phyloP scores from a whole-genome alignment of 2,329 filamentous ascomycete genomes.

The Aspergillus quadricinctus region DNA sequence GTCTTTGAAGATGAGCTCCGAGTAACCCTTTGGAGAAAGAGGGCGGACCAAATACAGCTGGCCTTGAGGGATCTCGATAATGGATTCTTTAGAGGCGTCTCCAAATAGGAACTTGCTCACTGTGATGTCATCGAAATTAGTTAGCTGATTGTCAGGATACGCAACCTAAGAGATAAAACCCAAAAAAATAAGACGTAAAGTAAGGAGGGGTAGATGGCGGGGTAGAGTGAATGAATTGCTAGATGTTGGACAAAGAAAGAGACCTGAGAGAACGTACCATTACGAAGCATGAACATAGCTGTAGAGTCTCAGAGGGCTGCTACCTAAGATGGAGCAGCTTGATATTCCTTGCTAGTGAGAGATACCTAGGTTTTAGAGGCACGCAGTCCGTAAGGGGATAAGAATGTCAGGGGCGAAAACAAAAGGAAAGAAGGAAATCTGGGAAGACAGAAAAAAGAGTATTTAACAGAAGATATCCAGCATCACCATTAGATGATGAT shows the following conservation, averaged over 20 bases:
- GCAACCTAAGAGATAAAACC: slow-evolving; percentile 1
- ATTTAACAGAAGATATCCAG: slow-evolving; percentile 11
- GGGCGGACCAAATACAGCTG: slow-evolving; percentile 97
- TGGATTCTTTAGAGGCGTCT: slow-evolving; percentile 81
- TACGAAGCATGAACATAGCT: slow-evolving; percentile 55
- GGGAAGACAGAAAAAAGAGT: not conserved
- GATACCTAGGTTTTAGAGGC: not conserved
- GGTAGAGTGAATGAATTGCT: slow-evolving; percentile 6
- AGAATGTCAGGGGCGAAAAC: slow-evolving; percentile 2
- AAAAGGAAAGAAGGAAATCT: not conserved
- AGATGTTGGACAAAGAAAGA: slow-evolving; percentile 13
- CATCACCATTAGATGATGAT: slow-evolving; percentile 9
- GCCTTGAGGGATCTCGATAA: slow-evolving; percentile 91
- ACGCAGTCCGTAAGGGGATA: slow-evolving; percentile 1
- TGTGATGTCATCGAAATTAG: slow-evolving; percentile 34
- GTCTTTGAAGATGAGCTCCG: slow-evolving; percentile 98
- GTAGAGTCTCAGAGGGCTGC: slow-evolving; percentile 16
- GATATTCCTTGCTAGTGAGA: slow-evolving; percentile 11
- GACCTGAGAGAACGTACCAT: slow-evolving; percentile 42
- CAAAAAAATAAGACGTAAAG: not conserved
- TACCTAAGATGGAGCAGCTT: slow-evolving; percentile 21
- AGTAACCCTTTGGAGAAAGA: slow-evolving; percentile 92
- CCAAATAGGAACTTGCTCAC: slow-evolving; percentile 91
- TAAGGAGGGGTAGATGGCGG: slow-evolving; percentile 18
- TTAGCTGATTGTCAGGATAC: not conserved